Evolutionary conservation across 805 yeast species (phyloP).

Genomic region (Metschnikowia dekortorum): DNA sequence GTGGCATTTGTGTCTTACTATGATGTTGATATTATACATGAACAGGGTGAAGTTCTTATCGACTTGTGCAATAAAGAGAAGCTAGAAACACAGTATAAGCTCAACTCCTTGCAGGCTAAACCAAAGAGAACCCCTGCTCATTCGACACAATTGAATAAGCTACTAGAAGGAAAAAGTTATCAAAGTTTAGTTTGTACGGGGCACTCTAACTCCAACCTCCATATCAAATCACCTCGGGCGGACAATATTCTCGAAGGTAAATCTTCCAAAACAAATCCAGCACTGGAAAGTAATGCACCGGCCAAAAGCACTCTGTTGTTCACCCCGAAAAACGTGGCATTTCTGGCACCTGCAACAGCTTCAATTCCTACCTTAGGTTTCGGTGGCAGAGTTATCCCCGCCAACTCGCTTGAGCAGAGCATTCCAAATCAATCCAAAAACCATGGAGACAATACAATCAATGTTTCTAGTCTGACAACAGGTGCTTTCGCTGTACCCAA

Average conservation of each 20-base stretch:
- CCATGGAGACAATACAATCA: not conserved
- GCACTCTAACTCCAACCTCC: constrained; percentile 24
- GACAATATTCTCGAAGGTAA: not conserved
- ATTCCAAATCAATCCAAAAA: not conserved
- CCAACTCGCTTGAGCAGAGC: not conserved
- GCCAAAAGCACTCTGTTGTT: not conserved
- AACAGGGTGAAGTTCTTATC: constrained; percentile 26
- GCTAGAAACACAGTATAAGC: constrained; percentile 35
- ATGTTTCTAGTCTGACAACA: not conserved
- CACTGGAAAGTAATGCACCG: not conserved
- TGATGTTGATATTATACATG: constrained; percentile 43
- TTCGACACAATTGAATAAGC: constrained; percentile 28
- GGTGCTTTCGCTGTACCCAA: not conserved
- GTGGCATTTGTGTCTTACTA: constrained; percentile 58
- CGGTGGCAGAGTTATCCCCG: not conserved
- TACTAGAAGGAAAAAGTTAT: constrained; percentile 21
- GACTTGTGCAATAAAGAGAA: constrained; percentile 42
- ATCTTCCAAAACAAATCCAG: not conserved
- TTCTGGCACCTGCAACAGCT: not conserved
- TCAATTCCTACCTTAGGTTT: not conserved
- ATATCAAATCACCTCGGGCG: constrained; percentile 1
- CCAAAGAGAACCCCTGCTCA: constrained; percentile 34
- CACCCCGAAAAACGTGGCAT: not conserved
- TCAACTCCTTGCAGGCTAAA: constrained; percentile 35
- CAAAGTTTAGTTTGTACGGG: constrained; percentile 34